A percentile compares a stretch with the other conserved stretches of the same genome.
Evolutionary conservation across 225 moss, liverwort and hornwort genomes (phyloP).

Genomic region (Sphagnum tenellum): DNA sequence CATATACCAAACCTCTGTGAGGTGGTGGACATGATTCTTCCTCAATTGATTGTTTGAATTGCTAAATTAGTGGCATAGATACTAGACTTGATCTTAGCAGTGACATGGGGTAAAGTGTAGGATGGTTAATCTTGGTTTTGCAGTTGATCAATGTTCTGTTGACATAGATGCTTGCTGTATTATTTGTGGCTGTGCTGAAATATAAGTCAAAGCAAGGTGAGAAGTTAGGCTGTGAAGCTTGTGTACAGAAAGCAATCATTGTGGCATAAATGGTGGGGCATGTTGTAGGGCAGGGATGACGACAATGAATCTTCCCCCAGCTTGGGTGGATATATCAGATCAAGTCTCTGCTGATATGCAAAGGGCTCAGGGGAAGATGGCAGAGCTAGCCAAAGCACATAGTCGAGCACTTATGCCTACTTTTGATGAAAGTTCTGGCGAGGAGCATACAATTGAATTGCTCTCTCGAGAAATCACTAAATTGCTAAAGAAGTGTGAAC

Average conservation of each 20-base stretch:
- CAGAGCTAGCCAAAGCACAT: constrained; percentile 91
- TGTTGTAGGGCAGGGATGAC: constrained; percentile 87
- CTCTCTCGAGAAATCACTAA: constrained; percentile 77
- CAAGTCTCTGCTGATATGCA: constrained; percentile 92
- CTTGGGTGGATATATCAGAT: constrained; percentile 98
- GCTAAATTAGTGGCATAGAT: too few relatives aligned
- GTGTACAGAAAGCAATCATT: not conserved
- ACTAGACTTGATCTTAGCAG: too few relatives aligned
- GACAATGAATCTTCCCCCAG: constrained; percentile 86
- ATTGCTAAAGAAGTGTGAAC: constrained; percentile 85
- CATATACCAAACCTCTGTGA: too few relatives aligned
- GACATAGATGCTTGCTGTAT: too few relatives aligned
- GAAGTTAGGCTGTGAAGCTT: not conserved
- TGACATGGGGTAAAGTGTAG: too few relatives aligned
- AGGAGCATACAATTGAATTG: constrained; percentile 83
- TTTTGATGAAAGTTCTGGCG: constrained; percentile 82
- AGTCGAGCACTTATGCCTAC: constrained; percentile 95
- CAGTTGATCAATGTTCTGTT: too few relatives aligned
- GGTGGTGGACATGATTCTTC: too few relatives aligned
- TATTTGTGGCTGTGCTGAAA: too few relatives aligned
- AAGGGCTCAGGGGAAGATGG: constrained; percentile 67
- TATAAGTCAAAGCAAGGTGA: not conserved
- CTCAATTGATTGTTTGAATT: too few relatives aligned
- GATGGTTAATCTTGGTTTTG: too few relatives aligned
- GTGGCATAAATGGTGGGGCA: constrained; percentile 21